Evolutionary conservation across 179 eudicot species (phyloP).

Genomic region (Camellia oleifera): DNA sequence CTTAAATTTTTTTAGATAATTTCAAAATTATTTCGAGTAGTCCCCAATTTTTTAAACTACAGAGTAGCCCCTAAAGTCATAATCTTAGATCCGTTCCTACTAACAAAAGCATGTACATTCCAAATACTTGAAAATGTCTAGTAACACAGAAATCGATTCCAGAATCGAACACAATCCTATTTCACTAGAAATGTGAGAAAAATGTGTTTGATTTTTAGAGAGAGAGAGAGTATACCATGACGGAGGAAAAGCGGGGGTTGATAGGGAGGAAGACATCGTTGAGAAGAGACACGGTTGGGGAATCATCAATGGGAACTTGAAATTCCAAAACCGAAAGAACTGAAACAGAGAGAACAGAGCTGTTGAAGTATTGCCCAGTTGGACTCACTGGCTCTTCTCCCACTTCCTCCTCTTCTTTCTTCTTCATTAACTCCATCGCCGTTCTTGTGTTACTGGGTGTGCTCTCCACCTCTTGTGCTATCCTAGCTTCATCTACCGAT

Average conservation of each 20-base stretch:
- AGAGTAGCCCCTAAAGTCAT: too few species aligned
- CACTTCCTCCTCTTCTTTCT: conserved; percentile 15
- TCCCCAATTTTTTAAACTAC: too few species aligned
- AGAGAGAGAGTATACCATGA: conserved; percentile 55
- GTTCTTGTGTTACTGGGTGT: too few species aligned
- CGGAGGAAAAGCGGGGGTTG: conserved; percentile 80
- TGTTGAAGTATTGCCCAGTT: conserved; percentile 77
- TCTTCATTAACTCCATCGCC: not conserved
- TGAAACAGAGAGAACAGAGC: conserved; percentile 62
- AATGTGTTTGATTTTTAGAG: too few species aligned
- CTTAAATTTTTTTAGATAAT: too few species aligned
- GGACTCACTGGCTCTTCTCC: conserved; percentile 74
- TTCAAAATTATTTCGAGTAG: too few species aligned
- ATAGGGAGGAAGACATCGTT: conserved; percentile 65
- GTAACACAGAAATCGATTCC: too few species aligned
- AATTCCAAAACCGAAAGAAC: conserved; percentile 53
- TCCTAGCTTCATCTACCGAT: not conserved
- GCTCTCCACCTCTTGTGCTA: not conserved
- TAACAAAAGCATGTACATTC: too few species aligned
- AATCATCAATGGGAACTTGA: conserved; percentile 58
- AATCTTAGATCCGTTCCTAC: too few species aligned
- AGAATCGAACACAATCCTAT: too few species aligned
- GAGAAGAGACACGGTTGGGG: conserved; percentile 32
- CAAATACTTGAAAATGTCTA: too few species aligned
- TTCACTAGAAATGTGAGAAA: too few species aligned